A percentile compares a stretch with the other conserved stretches of the same genome.
phyloP scores from a whole-genome alignment of 2,329 filamentous ascomycete species.

The Penicillium sp. region DNA sequence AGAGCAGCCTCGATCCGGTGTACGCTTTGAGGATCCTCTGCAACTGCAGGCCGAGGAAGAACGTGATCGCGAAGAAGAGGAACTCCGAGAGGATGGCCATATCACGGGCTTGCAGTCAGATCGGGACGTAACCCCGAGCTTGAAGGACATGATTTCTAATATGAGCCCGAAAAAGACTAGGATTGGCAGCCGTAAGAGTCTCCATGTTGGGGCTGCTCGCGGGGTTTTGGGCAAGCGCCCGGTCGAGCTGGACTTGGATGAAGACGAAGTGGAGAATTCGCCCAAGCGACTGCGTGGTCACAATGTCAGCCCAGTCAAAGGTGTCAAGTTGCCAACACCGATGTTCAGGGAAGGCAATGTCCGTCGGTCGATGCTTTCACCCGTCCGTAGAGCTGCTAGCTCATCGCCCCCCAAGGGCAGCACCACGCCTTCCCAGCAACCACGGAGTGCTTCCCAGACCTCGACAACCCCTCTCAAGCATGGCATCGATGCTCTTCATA shows the following conservation, averaged over 20 bases:
- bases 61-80: conserved; percentile 60
- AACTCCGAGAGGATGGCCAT: conserved; percentile 61
- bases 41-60: conserved; percentile 64
- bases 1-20: conserved; percentile 45
- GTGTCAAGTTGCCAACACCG: conserved; percentile 66
- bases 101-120: conserved; percentile 50
- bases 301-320: conserved; percentile 75
- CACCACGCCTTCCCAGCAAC: conserved; percentile 54
- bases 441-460: conserved; percentile 43
- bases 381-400: conserved; percentile 43
- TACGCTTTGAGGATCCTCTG: conserved; percentile 67
- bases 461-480: conserved; percentile 36
- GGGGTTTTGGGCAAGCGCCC: conserved; percentile 75
- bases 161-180: conserved; percentile 73
- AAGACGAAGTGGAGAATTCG: conserved; percentile 57
- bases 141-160: conserved; percentile 75
- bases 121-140: conserved; percentile 63
- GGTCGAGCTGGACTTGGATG: conserved; percentile 65
- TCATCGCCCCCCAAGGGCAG: conserved; percentile 37
- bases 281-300: conserved; percentile 69
- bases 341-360: conserved; percentile 66
- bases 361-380: conserved; percentile 56
- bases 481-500: conserved; percentile 21
- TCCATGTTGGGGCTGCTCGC: conserved; percentile 71
- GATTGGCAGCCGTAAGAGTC: conserved; percentile 69